These are phyloP conservation scores for Salix purpurea DNA, from an alignment of 345 rosid genomes.

Conservation along the genomic window DNA sequence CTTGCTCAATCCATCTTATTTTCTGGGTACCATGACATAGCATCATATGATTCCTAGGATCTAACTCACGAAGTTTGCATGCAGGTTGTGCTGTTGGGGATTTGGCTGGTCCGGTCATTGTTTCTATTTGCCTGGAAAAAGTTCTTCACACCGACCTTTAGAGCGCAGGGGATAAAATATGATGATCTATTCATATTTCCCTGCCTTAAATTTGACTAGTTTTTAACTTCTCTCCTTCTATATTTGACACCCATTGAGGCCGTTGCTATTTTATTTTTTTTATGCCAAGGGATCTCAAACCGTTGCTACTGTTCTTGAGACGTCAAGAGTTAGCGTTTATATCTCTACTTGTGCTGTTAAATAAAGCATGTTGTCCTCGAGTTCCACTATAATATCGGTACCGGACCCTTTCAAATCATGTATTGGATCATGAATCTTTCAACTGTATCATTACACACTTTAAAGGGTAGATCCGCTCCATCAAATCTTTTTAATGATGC, in stretches of 20 bases:
- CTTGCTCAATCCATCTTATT: background rate
- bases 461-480: no score
- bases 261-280: background rate
- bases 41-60: background rate
- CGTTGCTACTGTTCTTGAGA: background rate
- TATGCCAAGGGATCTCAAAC: background rate
- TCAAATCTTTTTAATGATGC: no score
- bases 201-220: conserved; percentile 4
- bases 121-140: conserved; percentile 64
- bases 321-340: background rate
- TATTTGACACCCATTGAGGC: background rate
- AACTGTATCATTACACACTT: no score
- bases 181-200: background rate
- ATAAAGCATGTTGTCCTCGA: no score
- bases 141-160: conserved; percentile 45
- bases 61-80: background rate
- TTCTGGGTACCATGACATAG: background rate
- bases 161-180: conserved; percentile 1
- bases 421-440: no score
- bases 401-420: no score
- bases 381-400: no score
- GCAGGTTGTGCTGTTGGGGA: conserved; percentile 86
- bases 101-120: conserved; percentile 69
- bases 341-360: no score
- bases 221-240: background rate